These are phyloP conservation scores for Ophiognomonia clavigignenti-juglandacearum DNA, from an alignment of 2,329 filamentous ascomycete genomes.

Conservation along the genomic window DNA sequence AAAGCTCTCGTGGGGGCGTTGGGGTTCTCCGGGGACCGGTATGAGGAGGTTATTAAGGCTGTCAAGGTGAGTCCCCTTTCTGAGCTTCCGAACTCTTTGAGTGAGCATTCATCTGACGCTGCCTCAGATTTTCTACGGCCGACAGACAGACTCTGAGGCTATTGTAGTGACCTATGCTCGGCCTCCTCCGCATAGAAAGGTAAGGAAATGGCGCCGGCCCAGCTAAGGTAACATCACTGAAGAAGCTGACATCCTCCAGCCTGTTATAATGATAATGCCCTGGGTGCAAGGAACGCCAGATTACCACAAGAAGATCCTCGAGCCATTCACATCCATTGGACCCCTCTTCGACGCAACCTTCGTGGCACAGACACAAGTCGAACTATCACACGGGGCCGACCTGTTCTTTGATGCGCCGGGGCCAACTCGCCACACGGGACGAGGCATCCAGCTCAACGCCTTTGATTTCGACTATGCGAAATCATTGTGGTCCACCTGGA, in stretches of 20 bases:
- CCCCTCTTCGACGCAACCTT: neutral
- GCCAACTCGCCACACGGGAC: neutral
- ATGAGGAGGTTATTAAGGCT: neutral
- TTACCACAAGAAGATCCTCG: neutral
- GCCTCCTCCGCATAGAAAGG: neutral
- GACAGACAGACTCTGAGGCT: conserved; percentile 1
- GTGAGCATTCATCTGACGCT: neutral
- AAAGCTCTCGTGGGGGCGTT: neutral
- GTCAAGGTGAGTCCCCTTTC: neutral
- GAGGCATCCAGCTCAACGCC: neutral
- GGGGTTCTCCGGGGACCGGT: neutral
- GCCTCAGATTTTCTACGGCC: neutral
- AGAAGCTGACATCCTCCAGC: neutral
- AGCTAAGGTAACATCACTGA: neutral
- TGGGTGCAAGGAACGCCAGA: conserved; percentile 1
- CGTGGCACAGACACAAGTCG: neutral
- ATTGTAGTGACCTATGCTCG: neutral
- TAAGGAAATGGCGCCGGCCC: neutral
- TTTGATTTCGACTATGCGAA: neutral
- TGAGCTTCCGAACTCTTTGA: neutral
- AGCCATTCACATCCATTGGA: neutral
- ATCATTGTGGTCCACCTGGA: neutral
- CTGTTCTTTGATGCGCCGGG: neutral
- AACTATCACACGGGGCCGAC: conserved; percentile 1
- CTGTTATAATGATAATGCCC: neutral